Conservation (phyloP, 192 early-diverging fungal genomes). For the Coemansia sp. region DNA sequence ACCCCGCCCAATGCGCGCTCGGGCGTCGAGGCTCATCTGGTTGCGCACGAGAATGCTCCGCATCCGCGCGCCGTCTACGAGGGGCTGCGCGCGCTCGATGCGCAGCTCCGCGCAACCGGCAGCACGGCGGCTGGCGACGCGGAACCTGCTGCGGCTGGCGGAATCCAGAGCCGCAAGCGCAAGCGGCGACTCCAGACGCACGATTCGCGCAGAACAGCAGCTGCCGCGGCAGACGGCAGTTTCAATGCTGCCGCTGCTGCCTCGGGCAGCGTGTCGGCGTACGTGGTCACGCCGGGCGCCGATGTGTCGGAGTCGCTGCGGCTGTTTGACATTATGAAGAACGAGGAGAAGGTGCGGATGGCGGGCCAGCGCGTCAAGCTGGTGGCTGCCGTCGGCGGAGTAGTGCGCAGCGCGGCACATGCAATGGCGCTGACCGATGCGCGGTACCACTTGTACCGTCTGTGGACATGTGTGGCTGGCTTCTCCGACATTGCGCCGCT, state of each 20-base stretch:
- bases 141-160: no score
- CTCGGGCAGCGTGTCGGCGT: not conserved
- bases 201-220: slow-evolving; percentile 4
- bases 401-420: slow-evolving; percentile 19
- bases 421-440: slow-evolving; percentile 17
- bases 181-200: slow-evolving; percentile 20
- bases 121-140: not conserved
- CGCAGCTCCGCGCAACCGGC: not conserved
- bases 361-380: slow-evolving; percentile 43
- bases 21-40: not conserved
- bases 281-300: slow-evolving; percentile 22
- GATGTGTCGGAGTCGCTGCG: slow-evolving; percentile 24
- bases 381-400: slow-evolving; percentile 37
- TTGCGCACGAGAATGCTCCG: not conserved
- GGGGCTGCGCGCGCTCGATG: not conserved
- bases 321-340: slow-evolving; percentile 40
- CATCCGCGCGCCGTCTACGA: not conserved
- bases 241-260: no score
- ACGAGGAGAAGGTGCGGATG: slow-evolving; percentile 39
- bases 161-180: no score
- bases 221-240: not conserved
- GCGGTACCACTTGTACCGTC: slow-evolving; percentile 43
- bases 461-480: slow-evolving; percentile 46
- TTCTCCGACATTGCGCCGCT: slow-evolving; percentile 12
- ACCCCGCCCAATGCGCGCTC: not conserved